A percentile compares a stretch with the other conserved stretches of the same genome.
Evolutionary conservation across 129 eudicot species (phyloP).

Genomic region (Saussurea involucrata): DNA sequence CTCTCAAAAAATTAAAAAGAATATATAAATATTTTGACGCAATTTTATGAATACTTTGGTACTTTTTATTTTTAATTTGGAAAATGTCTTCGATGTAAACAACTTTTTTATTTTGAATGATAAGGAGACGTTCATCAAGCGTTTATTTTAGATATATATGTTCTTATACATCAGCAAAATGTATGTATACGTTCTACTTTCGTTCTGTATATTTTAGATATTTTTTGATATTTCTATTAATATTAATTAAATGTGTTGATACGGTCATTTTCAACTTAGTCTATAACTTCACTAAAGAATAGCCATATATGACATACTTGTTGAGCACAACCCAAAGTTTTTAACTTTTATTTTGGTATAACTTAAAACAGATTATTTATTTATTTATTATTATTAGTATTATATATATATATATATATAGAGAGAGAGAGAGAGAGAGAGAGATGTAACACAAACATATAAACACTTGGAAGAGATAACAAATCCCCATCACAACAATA

Average conservation of each 20-base stretch:
- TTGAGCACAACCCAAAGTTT: neutral
- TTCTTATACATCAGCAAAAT: too few species aligned
- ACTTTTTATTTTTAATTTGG: neutral
- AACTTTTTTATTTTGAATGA: too few species aligned
- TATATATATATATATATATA: too few species aligned
- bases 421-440: neutral
- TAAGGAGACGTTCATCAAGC: too few species aligned
- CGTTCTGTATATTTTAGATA: neutral
- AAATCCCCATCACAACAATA: conserved; percentile 12
- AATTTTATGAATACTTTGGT: neutral
- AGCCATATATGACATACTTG: neutral
- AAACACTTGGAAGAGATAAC: conserved; percentile 12
- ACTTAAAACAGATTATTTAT: neutral
- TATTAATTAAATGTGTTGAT: neutral
- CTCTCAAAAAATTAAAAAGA: neutral
- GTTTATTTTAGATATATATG: too few species aligned
- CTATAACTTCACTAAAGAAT: neutral
- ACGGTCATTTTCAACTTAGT: neutral
- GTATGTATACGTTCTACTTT: too few species aligned
- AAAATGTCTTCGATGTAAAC: neutral
- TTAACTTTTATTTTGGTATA: neutral
- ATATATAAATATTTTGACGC: neutral
- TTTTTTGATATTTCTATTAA: neutral
- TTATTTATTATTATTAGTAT: too few species aligned
- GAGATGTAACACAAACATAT: conserved; percentile 16